Evolutionary conservation across 2,329 filamentous ascomycete species (phyloP).

Genomic region (Arthrobotrys entomopaga): DNA sequence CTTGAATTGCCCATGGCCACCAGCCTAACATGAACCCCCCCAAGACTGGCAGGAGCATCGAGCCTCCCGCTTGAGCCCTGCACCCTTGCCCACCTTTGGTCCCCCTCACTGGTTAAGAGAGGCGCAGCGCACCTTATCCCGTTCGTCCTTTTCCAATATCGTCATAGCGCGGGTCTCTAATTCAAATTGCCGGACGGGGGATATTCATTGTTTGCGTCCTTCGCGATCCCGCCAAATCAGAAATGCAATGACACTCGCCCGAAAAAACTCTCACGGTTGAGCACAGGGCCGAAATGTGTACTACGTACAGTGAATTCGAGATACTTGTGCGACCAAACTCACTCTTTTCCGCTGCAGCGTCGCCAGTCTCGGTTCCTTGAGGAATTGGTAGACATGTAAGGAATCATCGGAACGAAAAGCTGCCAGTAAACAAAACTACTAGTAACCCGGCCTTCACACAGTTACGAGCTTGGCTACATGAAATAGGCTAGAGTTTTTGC

Average conservation of each 20-base stretch:
- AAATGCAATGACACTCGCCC: not conserved
- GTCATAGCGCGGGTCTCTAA: constrained; percentile 33
- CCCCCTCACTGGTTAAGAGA: constrained; percentile 17
- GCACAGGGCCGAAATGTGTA: too few relatives aligned
- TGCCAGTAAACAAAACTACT: too few relatives aligned
- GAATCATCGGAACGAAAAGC: too few relatives aligned
- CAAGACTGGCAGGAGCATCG: not conserved
- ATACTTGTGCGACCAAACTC: constrained; percentile 6
- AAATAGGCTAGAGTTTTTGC: too few relatives aligned
- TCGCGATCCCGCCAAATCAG: not conserved
- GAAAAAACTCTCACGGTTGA: not conserved
- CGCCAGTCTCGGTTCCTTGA: too few relatives aligned
- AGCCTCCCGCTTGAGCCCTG: not conserved
- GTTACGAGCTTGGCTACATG: too few relatives aligned
- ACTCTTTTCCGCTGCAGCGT: too few relatives aligned
- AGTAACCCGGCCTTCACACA: too few relatives aligned
- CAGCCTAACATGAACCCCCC: not conserved
- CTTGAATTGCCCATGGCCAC: constrained; percentile 8
- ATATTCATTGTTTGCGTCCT: too few relatives aligned
- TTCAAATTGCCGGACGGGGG: constrained; percentile 26
- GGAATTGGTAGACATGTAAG: too few relatives aligned
- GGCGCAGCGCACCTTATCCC: constrained; percentile 24
- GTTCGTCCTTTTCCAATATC: constrained; percentile 24
- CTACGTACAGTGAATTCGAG: not conserved
- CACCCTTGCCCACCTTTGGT: not conserved